A percentile compares a stretch with the other conserved stretches of the same genome.
phyloP scores from a whole-genome alignment of 2,329 filamentous ascomycete genomes.

The Calonectria multiphialidica region DNA sequence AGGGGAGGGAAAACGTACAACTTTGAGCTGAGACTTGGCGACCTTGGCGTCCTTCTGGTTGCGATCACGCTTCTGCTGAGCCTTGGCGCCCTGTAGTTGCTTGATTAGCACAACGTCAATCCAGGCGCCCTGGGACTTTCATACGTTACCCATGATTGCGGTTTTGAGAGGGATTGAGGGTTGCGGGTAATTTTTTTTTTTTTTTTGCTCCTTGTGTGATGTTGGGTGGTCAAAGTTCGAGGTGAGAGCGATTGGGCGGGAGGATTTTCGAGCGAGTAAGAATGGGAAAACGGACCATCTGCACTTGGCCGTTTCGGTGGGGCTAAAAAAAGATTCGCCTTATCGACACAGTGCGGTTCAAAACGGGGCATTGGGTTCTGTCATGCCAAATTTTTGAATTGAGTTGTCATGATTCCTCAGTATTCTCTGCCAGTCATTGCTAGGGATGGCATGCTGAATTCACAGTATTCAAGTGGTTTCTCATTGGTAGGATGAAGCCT shows the following conservation, averaged over 20 bases:
- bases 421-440: not conserved
- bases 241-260: conserved; percentile 22
- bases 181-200: conserved; percentile 17
- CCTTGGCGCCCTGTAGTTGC: conserved; percentile 69
- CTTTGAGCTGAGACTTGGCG: conserved; percentile 77
- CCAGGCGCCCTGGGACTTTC: conserved; percentile 13
- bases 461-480: not conserved
- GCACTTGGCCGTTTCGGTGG: conserved; percentile 4
- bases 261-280: conserved; percentile 15
- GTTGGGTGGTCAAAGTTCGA: conserved; percentile 28
- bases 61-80: conserved; percentile 79
- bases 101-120: conserved; percentile 34
- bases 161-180: conserved; percentile 19
- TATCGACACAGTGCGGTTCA: conserved; percentile 1
- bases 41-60: conserved; percentile 70
- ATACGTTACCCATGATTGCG: conserved; percentile 53
- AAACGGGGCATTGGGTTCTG: not conserved
- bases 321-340: conserved; percentile 13
- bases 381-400: not conserved
- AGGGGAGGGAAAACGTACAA: conserved; percentile 59
- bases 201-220: conserved; percentile 29
- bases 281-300: conserved; percentile 23
- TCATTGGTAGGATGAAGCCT: not conserved
- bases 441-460: not conserved
- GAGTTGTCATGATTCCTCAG: conserved; percentile 3